Evolutionary conservation across 2,329 filamentous ascomycete species (phyloP), one percentile per base, ranked within the genome.

Genomic region (Emericellopsis atlantica): DNA sequence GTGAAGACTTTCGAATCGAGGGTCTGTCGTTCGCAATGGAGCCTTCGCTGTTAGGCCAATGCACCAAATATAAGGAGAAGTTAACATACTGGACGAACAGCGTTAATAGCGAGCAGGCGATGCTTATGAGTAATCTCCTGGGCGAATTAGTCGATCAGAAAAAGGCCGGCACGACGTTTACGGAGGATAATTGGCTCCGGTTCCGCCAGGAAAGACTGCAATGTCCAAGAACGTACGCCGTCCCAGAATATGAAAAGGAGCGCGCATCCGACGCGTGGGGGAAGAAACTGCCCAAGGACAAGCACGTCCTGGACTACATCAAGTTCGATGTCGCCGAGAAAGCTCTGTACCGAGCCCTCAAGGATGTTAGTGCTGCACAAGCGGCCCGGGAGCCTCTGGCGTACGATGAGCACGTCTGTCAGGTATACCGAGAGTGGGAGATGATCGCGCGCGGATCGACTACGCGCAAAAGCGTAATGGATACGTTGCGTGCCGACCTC

Each of bases 1-100:
- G 52, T 12, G 51, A 60, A 1, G 55, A 62, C 2, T 76, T 81
- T 46, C 51, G 85, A 1, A 49, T 56, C 32, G 55, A 62, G 16
- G 69, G 71, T 4, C 72, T 87, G 36, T 49, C 54, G 0, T 84
- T 84, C 52, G 74, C 74, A 24, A 66, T 76, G 53, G 55, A 69
- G 34, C 65, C 66, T 2, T 70, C 65, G 6, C 58, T 79, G 21
- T 65, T 90, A 3, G 84, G 84, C 0, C 60, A 62, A 0, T 79
- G 74, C 42, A 89, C 83, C 0, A 69, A 64, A 5, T 76, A 70
- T 53, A 81, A 83, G 45, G 78, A 84, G 39, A 65, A 60, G 4
- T 57, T 79, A 0, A 76, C 73, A 29, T 87, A 88, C 45, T 64
- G 68, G 11, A 65, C 70, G 11, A 69, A 72, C 18, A 65, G 57